Base-by-base conservation (phyloP, 345 rosid genomes). In the Eucalyptus viminalis region DNA sequence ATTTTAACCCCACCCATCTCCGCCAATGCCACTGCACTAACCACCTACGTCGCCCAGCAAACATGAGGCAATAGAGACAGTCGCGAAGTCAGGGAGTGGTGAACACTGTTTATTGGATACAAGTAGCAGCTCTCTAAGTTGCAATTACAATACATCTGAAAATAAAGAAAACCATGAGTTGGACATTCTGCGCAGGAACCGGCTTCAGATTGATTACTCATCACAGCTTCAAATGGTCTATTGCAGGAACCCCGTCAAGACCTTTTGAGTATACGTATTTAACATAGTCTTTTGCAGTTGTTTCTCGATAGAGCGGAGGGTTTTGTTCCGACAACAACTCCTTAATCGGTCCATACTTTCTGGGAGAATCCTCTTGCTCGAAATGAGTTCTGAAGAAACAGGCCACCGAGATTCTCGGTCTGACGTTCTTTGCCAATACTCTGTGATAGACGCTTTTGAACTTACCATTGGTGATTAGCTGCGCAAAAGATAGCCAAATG, bases 341-440 rank as follows among this genome's bases (percentile, higher is more conserved):
- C 56, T 91, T 89, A 25, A 91, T 92, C 5, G 91, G 94, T 6
- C 93, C 93, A 58, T 89, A 91, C 3, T 53, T 15, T 53, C 89
- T 87, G 9, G 89, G 17, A 34, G 67, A 47, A 29, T 80, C 27
- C 37, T 89, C 89, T 12, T 16, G 83, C 14, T 1, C 19, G 29
- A 45, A 67, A 43, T 92, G 88, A 14, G 86, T n/a, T 19, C 88
- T 86, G 56, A 91, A 91, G 43, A 91, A 53, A 80, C 89, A 86
- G 13, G 91, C 94, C 37, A 88, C 89, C 15, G 93, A 91, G 21
- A 89, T 87, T 88, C 94, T 92, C 1, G 93, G 90, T 16, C 91
- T 90, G 1, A 54, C 44, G 2, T 51, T 43, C 24, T 87, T 90
- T 7, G 89, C 92, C 72, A 91, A 5, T 2, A 88, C 94, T 86